These are phyloP conservation scores for Umbelopsis sp. DNA, from an alignment of 192 early-diverging fungal species.

Conservation along the genomic window DNA sequence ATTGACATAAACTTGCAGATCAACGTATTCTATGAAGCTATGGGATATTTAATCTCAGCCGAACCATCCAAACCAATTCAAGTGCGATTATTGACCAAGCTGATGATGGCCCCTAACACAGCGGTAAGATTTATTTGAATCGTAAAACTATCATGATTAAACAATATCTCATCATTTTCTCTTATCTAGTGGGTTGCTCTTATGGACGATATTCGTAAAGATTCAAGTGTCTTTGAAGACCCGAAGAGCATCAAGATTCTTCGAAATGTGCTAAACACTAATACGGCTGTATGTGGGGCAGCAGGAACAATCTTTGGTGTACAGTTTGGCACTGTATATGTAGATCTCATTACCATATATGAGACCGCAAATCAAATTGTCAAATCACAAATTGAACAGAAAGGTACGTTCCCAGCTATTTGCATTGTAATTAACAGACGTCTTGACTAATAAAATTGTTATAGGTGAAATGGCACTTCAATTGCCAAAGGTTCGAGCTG, in stretches of 20 bases:
- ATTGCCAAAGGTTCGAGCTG: slow-evolving; percentile 88
- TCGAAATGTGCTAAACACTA: slow-evolving; percentile 20
- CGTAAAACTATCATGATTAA: neutral
- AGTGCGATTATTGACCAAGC: neutral
- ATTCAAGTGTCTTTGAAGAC: neutral
- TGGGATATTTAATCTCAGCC: slow-evolving; percentile 20
- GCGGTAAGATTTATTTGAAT: slow-evolving; percentile 20
- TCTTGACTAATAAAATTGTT: neutral
- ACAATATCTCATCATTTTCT: neutral
- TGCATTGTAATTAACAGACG: neutral
- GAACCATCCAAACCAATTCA: slow-evolving; percentile 6
- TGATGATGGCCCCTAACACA: slow-evolving; percentile 24
- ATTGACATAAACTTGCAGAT: neutral
- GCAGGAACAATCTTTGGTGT: slow-evolving; percentile 18
- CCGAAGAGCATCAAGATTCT: slow-evolving; percentile 13
- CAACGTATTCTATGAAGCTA: slow-evolving; percentile 30
- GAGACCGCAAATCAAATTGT: slow-evolving; percentile 84
- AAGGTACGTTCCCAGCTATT: slow-evolving; percentile 45
- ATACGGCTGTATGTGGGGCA: slow-evolving; percentile 15
- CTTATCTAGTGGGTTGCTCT: slow-evolving; percentile 13
- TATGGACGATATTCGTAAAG: neutral
- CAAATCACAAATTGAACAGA: slow-evolving; percentile 69
- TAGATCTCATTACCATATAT: slow-evolving; percentile 91
- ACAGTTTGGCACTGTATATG: slow-evolving; percentile 72
- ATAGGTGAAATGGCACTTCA: slow-evolving; percentile 85